Base-by-base conservation (phyloP, 306 rosid species). In the Castanea mollissima region DNA sequence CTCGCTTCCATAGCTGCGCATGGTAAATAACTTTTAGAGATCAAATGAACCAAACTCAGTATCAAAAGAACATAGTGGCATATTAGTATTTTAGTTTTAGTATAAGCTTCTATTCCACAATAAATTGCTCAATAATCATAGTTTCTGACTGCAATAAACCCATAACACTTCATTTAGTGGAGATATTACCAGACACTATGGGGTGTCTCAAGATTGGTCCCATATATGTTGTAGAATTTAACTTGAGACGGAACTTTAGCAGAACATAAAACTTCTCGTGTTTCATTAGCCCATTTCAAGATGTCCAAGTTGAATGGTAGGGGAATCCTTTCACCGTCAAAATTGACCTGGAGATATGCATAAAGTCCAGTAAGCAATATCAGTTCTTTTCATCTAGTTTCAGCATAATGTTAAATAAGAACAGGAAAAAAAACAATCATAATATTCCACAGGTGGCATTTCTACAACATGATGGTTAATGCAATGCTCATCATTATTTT, bases 151-250 rank as follows among this genome's bases (percentile, higher is more conserved):
- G 44, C 73, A 76, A 51, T 56, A 9, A 65, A 32, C 1, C 54
- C 32, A 55, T 16, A 60, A 73, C n/a, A 62, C 4, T 52, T 55
- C 64, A 34, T 59, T 57, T 25, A 70, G 44, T 10, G 73, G 46
- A 83, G 79, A 67, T 75, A 76, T 82, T 95, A 95, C 99, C 99
- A 87, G 85, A 93, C 87, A 70, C 89, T 91, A 84, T 95, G 95
- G n/a, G 97, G 87, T 1, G 99, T 95, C 75, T 81, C 84, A 5
- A 89, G 84, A 93, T 74, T 84, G 71, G 79, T 87, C 85, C 93
- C 99, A 62, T 95, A 95, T 85, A 95, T 86, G 76, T 91, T 93
- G 91, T 89, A 95, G 85, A 95, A 95, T 84, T 95, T 93, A 78
- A 95, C 96, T 65, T 82, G 57, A 1, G 98, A 46, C 63, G 99